Percentiles rank a stretch among this genome's conserved stretches.
Conservation (phyloP, 2,329 filamentous ascomycete species). For the Dryadomyces quercus-mongolicae region DNA sequence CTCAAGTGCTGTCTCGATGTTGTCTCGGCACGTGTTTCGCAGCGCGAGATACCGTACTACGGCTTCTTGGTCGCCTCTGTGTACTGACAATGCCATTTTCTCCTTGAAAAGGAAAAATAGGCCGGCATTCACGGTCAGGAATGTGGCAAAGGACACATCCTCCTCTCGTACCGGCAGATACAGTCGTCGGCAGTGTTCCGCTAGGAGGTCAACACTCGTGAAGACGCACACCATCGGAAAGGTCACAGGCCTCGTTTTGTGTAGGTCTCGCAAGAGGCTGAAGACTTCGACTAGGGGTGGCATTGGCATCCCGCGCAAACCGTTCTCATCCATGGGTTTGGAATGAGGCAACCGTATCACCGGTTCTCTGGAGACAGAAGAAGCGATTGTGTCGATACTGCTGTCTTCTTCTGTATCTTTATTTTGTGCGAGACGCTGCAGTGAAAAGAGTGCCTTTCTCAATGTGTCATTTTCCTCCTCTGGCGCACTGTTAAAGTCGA, state of each 20-base stretch:
- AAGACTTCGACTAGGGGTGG: not conserved
- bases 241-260: not conserved
- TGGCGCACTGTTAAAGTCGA: not conserved
- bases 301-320: not conserved
- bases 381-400: not conserved
- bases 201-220: not conserved
- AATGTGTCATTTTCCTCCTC: not conserved
- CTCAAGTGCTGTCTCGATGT: constrained; percentile 7
- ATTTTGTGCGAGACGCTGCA: not conserved
- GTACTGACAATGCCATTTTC: constrained; percentile 19
- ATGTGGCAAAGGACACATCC: not conserved
- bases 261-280: not conserved
- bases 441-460: not conserved
- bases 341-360: not conserved
- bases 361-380: not conserved
- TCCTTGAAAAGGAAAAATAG: constrained; percentile 39
- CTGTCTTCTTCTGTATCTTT: not conserved
- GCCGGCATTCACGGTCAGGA: constrained; percentile 22
- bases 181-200: not conserved
- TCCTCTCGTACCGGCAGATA: not conserved
- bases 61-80: constrained; percentile 16
- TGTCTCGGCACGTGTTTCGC: constrained; percentile 17
- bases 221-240: constrained; percentile 5
- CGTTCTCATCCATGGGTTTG: not conserved
- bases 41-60: constrained; percentile 21